phyloP scores from a whole-genome alignment of 2,329 filamentous ascomycete genomes.

The Neophaeococcomyces aloes region DNA sequence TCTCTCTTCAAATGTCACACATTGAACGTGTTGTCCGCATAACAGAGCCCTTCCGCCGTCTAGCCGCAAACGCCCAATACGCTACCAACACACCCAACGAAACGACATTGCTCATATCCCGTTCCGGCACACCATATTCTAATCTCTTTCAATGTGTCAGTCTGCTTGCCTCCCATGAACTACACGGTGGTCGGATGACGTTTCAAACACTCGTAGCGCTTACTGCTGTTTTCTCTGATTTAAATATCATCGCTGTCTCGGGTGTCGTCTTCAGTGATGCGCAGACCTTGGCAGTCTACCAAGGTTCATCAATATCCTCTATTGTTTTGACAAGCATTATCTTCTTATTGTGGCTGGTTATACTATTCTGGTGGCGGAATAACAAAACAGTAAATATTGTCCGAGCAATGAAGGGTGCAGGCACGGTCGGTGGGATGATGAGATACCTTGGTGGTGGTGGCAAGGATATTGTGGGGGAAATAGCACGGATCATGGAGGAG shows the following conservation, averaged over 20 bases:
- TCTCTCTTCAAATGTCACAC: conserved; percentile 8
- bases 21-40: conserved; percentile 14
- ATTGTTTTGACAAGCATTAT: conserved; percentile 8
- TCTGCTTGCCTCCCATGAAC: conserved; percentile 2
- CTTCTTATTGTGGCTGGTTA: conserved; percentile 6
- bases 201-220: conserved; percentile 14
- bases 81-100: background rate
- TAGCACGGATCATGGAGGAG: background rate
- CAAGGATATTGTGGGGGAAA: background rate
- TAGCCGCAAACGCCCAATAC: conserved; percentile 1
- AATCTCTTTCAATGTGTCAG: background rate
- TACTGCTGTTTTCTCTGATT: conserved; percentile 12
- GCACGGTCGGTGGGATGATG: conserved; percentile 4
- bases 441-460: background rate
- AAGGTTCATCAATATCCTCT: conserved; percentile 5
- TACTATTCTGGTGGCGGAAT: conserved; percentile 11
- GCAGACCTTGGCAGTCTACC: conserved; percentile 8
- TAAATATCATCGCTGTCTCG: conserved; percentile 13
- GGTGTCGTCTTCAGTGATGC: conserved; percentile 12
- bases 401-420: background rate
- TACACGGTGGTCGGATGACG: conserved; percentile 8
- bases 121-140: conserved; percentile 8
- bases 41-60: conserved; percentile 13
- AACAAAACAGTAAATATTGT: background rate
- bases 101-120: conserved; percentile 4